These are phyloP conservation scores for Linaria vulgaris DNA, from an alignment of 257 asterid species.

Conservation along the genomic window DNA sequence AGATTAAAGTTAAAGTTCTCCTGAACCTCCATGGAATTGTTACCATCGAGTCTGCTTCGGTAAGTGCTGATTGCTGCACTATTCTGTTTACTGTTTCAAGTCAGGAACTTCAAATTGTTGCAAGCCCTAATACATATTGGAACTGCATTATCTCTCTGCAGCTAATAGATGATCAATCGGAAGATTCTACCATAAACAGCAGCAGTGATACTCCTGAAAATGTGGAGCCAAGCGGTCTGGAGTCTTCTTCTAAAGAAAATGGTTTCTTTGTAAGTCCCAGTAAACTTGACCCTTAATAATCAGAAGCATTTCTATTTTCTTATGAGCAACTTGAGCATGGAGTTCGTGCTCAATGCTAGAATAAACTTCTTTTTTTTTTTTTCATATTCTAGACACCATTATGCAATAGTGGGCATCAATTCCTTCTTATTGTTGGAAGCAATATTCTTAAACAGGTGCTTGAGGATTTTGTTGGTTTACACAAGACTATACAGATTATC, in stretches of 20 bases:
- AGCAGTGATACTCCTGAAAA: constrained; percentile 43
- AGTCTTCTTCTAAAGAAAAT: constrained; percentile 38
- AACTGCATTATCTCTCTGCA: constrained; percentile 37
- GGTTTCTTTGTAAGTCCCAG: constrained; percentile 46
- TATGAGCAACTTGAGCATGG: neutral
- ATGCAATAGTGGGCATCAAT: neutral
- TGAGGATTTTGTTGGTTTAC: too few relatives aligned
- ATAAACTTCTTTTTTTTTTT: neutral
- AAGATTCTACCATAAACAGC: constrained; percentile 41
- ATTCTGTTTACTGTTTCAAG: neutral
- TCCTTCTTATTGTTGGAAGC: neutral
- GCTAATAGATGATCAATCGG: constrained; percentile 56
- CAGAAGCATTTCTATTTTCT: neutral
- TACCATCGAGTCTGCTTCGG: constrained; percentile 69
- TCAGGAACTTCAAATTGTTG: constrained; percentile 22
- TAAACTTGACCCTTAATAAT: neutral
- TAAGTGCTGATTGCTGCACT: constrained; percentile 39
- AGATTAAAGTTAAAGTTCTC: constrained; percentile 68
- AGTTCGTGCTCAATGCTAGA: neutral
- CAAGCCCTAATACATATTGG: constrained; percentile 7
- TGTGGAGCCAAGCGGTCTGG: constrained; percentile 44
- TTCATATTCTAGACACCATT: neutral
- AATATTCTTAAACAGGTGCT: too few relatives aligned
- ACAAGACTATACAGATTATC: too few relatives aligned
- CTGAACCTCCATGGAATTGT: constrained; percentile 84